These are phyloP conservation scores for Ogataea ganodermae DNA, from an alignment of 805 yeast species.

Conservation along the genomic window DNA sequence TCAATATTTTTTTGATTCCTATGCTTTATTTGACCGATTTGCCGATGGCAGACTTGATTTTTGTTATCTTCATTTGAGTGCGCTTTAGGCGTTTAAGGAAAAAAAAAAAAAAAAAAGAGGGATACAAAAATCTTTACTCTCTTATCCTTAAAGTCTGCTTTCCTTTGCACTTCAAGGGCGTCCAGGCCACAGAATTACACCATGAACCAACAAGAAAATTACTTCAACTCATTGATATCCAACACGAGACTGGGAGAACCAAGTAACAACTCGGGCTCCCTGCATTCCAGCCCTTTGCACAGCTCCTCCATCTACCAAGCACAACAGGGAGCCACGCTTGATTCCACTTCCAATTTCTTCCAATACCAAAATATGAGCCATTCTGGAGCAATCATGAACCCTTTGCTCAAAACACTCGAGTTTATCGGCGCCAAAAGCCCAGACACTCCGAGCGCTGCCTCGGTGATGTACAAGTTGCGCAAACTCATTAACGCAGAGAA, in stretches of 20 bases:
- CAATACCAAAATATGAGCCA: conserved; percentile 24
- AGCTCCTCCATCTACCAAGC: conserved; percentile 24
- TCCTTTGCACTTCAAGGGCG: not conserved
- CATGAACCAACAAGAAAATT: conserved; percentile 20
- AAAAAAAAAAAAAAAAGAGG: not conserved
- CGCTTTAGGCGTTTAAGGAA: conserved; percentile 2
- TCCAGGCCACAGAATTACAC: not conserved
- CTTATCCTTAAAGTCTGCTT: too few species aligned
- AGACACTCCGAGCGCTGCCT: conserved; percentile 28
- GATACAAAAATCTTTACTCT: not conserved
- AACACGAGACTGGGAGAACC: conserved; percentile 18
- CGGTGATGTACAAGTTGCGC: conserved; percentile 37
- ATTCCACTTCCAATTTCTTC: conserved; percentile 22
- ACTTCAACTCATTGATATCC: conserved; percentile 20
- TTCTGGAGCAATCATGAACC: conserved; percentile 25
- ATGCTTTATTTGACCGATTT: not conserved
- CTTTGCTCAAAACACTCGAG: conserved; percentile 28
- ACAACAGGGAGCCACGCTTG: conserved; percentile 17
- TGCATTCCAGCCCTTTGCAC: conserved; percentile 26
- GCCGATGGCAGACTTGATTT: not conserved
- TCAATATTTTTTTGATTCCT: not conserved
- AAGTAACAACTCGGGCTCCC: conserved; percentile 17
- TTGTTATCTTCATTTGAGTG: conserved; percentile 1
- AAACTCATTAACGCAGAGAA: conserved; percentile 43
- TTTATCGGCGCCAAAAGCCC: conserved; percentile 30